phyloP scores from a whole-genome alignment of 768 basidiomycete species.

The Hortiboletus campestris region DNA sequence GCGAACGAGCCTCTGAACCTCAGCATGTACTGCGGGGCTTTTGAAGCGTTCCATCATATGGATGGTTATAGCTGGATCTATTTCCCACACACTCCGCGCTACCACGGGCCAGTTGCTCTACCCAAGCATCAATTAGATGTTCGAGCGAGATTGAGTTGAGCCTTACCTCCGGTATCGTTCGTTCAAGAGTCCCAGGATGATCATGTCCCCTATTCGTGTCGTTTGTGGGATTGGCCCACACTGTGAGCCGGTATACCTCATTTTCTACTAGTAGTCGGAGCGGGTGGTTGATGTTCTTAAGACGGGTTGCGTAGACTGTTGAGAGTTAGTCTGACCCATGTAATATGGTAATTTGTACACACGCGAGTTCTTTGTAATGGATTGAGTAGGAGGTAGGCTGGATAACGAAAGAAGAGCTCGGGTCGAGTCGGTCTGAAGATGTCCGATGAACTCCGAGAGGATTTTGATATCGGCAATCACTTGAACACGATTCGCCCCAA shows the following conservation, averaged over 20 bases:
- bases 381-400: slow-evolving; percentile 57
- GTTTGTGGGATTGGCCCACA: slow-evolving; percentile 88
- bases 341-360: slow-evolving; percentile 14
- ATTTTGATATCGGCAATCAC: slow-evolving; percentile 86
- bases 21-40: slow-evolving; percentile 55
- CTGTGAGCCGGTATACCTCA: slow-evolving; percentile 79
- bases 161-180: slow-evolving; percentile 61
- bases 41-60: slow-evolving; percentile 90
- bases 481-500: slow-evolving; percentile 91
- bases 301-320: slow-evolving; percentile 54
- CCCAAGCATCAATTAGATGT: slow-evolving; percentile 2
- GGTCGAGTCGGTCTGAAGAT: slow-evolving; percentile 71
- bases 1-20: slow-evolving; percentile 74
- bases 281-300: slow-evolving; percentile 69
- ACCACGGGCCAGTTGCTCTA: slow-evolving; percentile 67
- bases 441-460: slow-evolving; percentile 77
- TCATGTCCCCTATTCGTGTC: slow-evolving; percentile 70
- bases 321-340: slow-evolving; percentile 6
- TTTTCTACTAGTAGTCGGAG: slow-evolving; percentile 86
- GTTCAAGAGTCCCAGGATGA: slow-evolving; percentile 53
- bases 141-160: background rate
- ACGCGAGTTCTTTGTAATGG: slow-evolving; percentile 42
- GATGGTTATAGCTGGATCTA: slow-evolving; percentile 80
- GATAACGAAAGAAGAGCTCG: slow-evolving; percentile 57
- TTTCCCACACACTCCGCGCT: slow-evolving; percentile 74